These are phyloP conservation scores for Cucurbita maxima DNA, from an alignment of 306 rosid genomes.

Conservation along the genomic window DNA sequence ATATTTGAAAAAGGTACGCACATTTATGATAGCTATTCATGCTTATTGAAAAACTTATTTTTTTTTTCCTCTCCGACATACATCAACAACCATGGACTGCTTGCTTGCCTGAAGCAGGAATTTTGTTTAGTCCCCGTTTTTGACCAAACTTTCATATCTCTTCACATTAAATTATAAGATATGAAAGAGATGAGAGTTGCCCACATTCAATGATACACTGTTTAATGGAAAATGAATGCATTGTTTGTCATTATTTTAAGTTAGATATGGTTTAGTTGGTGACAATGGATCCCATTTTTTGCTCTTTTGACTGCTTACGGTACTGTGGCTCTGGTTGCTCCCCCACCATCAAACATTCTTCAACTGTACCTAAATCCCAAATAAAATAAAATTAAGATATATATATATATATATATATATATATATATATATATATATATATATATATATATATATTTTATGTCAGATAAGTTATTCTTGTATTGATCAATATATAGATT, in stretches of 20 bases:
- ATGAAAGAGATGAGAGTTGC: background rate
- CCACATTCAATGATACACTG: background rate
- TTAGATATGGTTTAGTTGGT: background rate
- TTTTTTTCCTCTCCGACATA: no score
- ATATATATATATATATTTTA: no score
- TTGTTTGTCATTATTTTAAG: background rate
- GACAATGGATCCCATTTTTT: background rate
- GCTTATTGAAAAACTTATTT: background rate
- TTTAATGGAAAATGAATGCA: background rate
- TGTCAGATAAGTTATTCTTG: no score
- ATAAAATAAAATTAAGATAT: no score
- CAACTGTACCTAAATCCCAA: constrained; percentile 26
- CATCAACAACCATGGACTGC: no score
- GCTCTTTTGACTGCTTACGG: constrained; percentile 16
- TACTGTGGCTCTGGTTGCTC: constrained; percentile 22
- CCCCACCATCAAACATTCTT: constrained; percentile 25
- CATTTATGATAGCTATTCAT: background rate
- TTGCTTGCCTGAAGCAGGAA: background rate
- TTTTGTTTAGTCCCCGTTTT: background rate
- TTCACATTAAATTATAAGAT: background rate
- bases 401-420: no score
- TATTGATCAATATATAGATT: no score
- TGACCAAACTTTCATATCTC: background rate
- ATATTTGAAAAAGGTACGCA: background rate
- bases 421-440: no score